Conservation (phyloP, 2,329 filamentous ascomycete species). For the Calonectria hawksworthii region DNA sequence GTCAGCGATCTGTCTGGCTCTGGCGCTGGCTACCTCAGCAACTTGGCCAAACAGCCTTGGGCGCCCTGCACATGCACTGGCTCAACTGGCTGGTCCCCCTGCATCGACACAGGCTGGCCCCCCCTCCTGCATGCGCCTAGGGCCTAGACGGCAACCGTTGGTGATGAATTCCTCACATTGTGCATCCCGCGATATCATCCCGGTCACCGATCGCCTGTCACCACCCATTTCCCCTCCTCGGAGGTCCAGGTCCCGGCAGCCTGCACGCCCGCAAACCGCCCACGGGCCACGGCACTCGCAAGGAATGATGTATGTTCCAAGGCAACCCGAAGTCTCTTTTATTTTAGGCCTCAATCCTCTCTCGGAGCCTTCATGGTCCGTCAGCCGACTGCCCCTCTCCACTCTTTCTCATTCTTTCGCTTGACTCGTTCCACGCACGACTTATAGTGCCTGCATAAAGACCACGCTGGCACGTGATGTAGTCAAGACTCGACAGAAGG, state of each 20-base stretch:
- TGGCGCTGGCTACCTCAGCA: not conserved
- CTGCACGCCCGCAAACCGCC: not conserved
- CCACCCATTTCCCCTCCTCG: slow-evolving; percentile 7
- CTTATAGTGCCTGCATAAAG: slow-evolving; percentile 19
- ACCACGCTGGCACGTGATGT: not conserved
- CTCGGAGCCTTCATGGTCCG: not conserved
- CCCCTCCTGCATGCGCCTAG: slow-evolving; percentile 8
- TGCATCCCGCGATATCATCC: slow-evolving; percentile 20
- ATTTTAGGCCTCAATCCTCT: not conserved
- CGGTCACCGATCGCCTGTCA: slow-evolving; percentile 19
- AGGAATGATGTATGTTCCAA: not conserved
- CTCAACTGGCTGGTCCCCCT: not conserved
- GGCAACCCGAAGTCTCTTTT: slow-evolving; percentile 6
- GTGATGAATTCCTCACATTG: slow-evolving; percentile 18
- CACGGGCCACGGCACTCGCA: slow-evolving; percentile 8
- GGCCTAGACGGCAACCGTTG: slow-evolving; percentile 8
- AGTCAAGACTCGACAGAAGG: not conserved
- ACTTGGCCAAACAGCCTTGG: not conserved
- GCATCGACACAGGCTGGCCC: not conserved
- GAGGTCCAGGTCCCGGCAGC: not conserved
- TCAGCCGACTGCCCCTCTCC: slow-evolving; percentile 11
- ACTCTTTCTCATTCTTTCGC: slow-evolving; percentile 24
- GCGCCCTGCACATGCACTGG: not conserved
- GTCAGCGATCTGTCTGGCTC: not conserved
- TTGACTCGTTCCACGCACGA: slow-evolving; percentile 9